phyloP scores from a whole-genome alignment of 441 rosid species.

The Pelargonium myrrhifolium region DNA sequence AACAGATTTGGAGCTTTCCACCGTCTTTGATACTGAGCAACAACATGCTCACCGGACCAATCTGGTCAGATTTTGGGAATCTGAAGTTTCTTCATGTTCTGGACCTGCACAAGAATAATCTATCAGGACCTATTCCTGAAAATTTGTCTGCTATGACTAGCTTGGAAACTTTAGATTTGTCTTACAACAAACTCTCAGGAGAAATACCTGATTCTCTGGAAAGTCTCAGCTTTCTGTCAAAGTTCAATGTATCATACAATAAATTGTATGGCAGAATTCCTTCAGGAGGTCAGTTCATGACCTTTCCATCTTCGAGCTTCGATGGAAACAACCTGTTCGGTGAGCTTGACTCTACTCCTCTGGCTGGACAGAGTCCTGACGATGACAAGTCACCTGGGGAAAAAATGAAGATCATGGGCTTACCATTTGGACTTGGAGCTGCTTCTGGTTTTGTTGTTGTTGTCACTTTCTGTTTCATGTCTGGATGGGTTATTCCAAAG shows the following conservation, averaged over 20 bases:
- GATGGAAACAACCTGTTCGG: conserved; percentile 38
- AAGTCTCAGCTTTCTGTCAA: conserved; percentile 53
- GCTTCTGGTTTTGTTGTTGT: conserved; percentile 9
- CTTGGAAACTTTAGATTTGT: conserved; percentile 66
- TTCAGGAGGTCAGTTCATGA: conserved; percentile 52
- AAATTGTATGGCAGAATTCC: conserved; percentile 55
- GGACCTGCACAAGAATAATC: conserved; percentile 38
- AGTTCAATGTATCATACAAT: conserved; percentile 58
- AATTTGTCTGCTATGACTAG: conserved; percentile 58
- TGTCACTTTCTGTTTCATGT: conserved; percentile 5
- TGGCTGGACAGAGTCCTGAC: neutral
- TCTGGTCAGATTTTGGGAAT: conserved; percentile 68
- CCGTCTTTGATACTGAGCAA: conserved; percentile 51
- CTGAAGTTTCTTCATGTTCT: conserved; percentile 55
- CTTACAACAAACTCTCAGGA: conserved; percentile 55
- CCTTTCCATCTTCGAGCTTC: conserved; percentile 72
- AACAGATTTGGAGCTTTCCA: conserved; percentile 60
- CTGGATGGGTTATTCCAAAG: conserved; percentile 9
- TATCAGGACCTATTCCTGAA: conserved; percentile 57
- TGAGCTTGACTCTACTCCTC: neutral
- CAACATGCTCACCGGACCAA: conserved; percentile 51
- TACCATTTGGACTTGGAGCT: conserved; percentile 8
- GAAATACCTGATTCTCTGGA: conserved; percentile 46
- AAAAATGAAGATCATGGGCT: neutral
- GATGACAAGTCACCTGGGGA: neutral